A percentile compares a stretch with the other conserved stretches of the same genome.
phyloP scores from a whole-genome alignment of 192 early-diverging fungal genomes.

The Gigaspora rosea region DNA sequence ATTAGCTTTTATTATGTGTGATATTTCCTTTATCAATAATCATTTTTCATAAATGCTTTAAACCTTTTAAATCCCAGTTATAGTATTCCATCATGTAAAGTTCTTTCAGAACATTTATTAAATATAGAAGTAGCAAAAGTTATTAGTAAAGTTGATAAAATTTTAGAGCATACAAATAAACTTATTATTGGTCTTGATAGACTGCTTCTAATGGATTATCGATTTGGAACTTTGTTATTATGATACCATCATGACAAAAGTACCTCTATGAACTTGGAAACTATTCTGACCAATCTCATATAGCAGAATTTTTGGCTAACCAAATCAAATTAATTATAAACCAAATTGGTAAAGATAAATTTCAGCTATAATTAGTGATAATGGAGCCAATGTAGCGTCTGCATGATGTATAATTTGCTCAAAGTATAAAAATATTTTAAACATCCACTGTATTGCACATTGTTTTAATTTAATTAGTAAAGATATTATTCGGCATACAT shows the following conservation, averaged over 20 bases:
- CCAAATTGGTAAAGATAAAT: not conserved
- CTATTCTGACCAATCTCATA: not conserved
- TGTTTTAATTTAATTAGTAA: slow-evolving; percentile 2
- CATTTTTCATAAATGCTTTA: not conserved
- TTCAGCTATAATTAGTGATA: not conserved
- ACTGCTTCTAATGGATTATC: not conserved
- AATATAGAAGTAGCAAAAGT: no score
- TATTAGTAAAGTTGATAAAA: not conserved
- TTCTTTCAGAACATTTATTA: no score
- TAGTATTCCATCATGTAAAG: no score
- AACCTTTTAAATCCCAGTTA: no score
- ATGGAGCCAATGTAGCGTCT: not conserved
- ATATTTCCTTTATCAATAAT: not conserved
- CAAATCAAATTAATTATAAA: not conserved
- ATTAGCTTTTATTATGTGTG: not conserved
- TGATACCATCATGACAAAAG: not conserved
- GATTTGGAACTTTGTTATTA: slow-evolving; percentile 10
- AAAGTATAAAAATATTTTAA: slow-evolving; percentile 11
- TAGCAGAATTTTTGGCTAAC: not conserved
- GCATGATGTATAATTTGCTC: not conserved
- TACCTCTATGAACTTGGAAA: not conserved
- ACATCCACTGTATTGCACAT: not conserved
- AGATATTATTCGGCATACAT: not conserved
- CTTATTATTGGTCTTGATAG: not conserved
- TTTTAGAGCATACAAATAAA: not conserved